Evolutionary conservation across 495 filamentous ascomycete species (phyloP).

Genomic region (Stereocaulon alpinum): DNA sequence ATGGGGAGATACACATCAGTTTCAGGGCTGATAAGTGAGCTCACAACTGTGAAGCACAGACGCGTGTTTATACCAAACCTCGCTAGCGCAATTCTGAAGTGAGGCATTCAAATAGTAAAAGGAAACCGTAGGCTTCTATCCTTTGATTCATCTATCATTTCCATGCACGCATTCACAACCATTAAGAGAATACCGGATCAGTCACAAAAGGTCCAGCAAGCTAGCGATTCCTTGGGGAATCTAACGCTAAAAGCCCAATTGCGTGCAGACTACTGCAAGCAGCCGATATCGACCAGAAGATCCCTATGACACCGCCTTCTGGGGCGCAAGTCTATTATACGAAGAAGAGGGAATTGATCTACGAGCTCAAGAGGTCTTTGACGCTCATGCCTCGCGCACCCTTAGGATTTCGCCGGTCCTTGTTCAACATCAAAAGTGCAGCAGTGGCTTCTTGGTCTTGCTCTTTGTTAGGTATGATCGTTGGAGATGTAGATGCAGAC

Average conservation of each 20-base stretch:
- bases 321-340: not conserved
- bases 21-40: too few relatives aligned
- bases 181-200: not conserved
- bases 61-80: not conserved
- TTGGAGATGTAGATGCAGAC: slow-evolving; percentile 31
- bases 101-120: not conserved
- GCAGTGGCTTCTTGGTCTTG: slow-evolving; percentile 69
- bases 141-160: slow-evolving; percentile 1
- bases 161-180: not conserved
- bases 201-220: not conserved
- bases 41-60: not conserved
- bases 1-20: too few relatives aligned
- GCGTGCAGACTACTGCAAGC: not conserved
- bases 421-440: slow-evolving; percentile 70
- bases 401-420: slow-evolving; percentile 43
- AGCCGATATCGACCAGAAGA: not conserved
- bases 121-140: slow-evolving; percentile 1
- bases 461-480: slow-evolving; percentile 28
- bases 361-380: slow-evolving; percentile 53
- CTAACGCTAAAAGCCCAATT: not conserved
- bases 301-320: not conserved
- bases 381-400: slow-evolving; percentile 58
- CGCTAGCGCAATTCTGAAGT: not conserved
- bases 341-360: not conserved
- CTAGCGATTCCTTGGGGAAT: not conserved